phyloP scores from a whole-genome alignment of 1,284 basidiomycete genomes.

The Boletellus deceptivus region DNA sequence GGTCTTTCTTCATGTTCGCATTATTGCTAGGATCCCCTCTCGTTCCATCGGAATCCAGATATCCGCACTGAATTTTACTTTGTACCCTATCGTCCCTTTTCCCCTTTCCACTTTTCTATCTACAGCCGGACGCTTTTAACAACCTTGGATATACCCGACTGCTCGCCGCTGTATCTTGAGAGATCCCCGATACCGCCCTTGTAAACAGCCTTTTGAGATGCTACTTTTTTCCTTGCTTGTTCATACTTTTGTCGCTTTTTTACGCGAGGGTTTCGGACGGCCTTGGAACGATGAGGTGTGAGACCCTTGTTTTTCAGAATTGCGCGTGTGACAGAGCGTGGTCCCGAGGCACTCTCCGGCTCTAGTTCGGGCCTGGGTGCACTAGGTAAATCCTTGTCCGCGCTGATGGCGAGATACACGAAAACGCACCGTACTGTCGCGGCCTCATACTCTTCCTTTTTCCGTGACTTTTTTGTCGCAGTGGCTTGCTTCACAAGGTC shows the following conservation, averaged over 20 bases:
- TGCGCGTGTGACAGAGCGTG: slow-evolving; percentile 82
- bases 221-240: slow-evolving; percentile 88
- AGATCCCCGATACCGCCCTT: slow-evolving; percentile 75
- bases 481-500: slow-evolving; percentile 78
- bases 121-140: slow-evolving; percentile 78
- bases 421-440: slow-evolving; percentile 60
- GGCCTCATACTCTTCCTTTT: slow-evolving; percentile 79
- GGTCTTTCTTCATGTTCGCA: slow-evolving; percentile 14
- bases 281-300: slow-evolving; percentile 83
- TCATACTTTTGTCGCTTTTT: slow-evolving; percentile 93
- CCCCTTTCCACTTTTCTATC: slow-evolving; percentile 6
- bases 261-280: slow-evolving; percentile 90
- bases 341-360: slow-evolving; percentile 58
- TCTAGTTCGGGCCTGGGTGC: slow-evolving; percentile 44
- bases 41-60: slow-evolving; percentile 12
- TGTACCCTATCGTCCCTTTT: slow-evolving; percentile 15
- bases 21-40: slow-evolving; percentile 3
- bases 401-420: not conserved
- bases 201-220: slow-evolving; percentile 85
- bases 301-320: slow-evolving; percentile 93
- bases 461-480: slow-evolving; percentile 71
- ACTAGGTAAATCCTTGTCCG: slow-evolving; percentile 2
- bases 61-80: slow-evolving; percentile 8
- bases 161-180: slow-evolving; percentile 68
- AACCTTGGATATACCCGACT: slow-evolving; percentile 82